Evolutionary conservation across 1,284 basidiomycete species (phyloP), one percentile per base, ranked within the genome.

Genomic region (Cutaneotrichosporon sp.): DNA sequence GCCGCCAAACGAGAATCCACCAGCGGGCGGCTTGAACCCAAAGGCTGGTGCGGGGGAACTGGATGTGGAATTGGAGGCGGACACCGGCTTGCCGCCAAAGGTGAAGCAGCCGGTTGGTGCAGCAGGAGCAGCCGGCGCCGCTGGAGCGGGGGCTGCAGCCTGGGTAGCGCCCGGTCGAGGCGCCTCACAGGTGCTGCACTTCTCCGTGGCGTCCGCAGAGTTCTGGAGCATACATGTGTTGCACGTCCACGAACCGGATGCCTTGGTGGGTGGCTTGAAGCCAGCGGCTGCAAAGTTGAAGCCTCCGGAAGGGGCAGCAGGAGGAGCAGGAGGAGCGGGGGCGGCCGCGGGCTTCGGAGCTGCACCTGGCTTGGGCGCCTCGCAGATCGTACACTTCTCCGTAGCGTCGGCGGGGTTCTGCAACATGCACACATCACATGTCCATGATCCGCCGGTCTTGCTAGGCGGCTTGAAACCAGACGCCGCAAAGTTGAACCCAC

Each of bases 361-460:
- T 1, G 39, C 46, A 1, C 49, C 62, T 31, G 65, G 68, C 22
- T 72, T 67, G 0, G 77, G 75, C 3, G 75, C 59, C 38, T 82
- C 81, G 53, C 83, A 85, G 26, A 80, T 57, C 0, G 71, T 74
- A 61, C 83, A 84, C 63, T 82, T 81, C 38, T 67, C 66, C 34
- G 64, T 75, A 4, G 76, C 78, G 9, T 65, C 67, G 11, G 67
- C 74, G 5, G 77, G 69, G 59, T 82, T 83, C 43, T 75, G 66
- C 29, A 82, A 60, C 67, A 72, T 74, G 52, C 82, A 84, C 16
- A 64, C 49, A 1, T 65, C 65, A 59, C 82, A 83, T 14, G 54
- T 74, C 82, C 81, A 82, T 8, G 59, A 49, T 6, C 32, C 48
- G n/a, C 20, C 45, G 4, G 27, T 20, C 16, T 20, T 29, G 19